Evolutionary conservation across 176 grass and related monocot genomes (phyloP).

Genomic region (Oryza glaberrima): DNA sequence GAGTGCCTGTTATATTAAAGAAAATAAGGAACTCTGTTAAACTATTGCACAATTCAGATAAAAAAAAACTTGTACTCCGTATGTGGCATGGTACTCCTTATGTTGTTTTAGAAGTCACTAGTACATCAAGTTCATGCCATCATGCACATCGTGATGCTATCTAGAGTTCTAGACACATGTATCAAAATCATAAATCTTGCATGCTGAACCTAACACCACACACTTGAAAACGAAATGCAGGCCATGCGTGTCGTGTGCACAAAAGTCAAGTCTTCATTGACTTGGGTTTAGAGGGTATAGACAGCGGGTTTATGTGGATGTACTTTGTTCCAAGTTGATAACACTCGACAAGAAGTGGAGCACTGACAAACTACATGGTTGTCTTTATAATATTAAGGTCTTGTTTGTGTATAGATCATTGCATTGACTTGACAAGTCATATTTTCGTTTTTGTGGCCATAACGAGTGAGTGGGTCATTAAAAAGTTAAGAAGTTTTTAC

Average conservation of each 20-base stretch:
- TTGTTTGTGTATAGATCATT: neutral
- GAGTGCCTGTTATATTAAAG: neutral
- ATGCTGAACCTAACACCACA: conserved; percentile 3
- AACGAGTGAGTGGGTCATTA: neutral
- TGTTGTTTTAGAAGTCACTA: neutral
- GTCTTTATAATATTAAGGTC: neutral
- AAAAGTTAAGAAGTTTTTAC: neutral
- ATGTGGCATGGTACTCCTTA: too few species aligned
- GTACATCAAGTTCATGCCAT: neutral
- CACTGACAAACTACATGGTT: neutral
- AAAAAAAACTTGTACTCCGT: neutral
- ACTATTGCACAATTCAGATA: neutral
- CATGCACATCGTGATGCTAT: neutral
- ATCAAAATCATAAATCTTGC: conserved; percentile 9
- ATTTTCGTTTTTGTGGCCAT: neutral
- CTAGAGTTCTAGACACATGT: neutral
- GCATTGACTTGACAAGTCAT: neutral
- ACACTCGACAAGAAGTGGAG: neutral
- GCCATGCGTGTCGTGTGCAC: neutral
- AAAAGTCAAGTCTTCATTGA: conserved; percentile 6
- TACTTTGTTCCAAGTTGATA: conserved; percentile 27
- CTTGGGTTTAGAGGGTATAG: neutral
- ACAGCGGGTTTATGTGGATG: neutral
- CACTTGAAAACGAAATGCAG: neutral
- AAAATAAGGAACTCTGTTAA: neutral